Conservation (phyloP, 169 alveolate genomes). For the Cryptosporidium muris region DNA sequence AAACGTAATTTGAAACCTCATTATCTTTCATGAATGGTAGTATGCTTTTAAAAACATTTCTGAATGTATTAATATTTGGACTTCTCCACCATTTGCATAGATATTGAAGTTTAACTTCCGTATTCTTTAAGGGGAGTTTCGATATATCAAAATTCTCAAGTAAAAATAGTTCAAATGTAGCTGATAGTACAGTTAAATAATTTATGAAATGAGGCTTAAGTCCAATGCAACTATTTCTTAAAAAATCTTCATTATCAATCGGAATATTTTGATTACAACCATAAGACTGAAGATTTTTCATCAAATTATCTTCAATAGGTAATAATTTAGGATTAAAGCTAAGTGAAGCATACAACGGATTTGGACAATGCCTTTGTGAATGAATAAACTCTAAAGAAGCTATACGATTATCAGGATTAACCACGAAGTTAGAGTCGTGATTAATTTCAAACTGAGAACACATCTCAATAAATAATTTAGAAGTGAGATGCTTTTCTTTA, state of each 20-base stretch:
- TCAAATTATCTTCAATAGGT: conserved; percentile 40
- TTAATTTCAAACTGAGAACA: conserved; percentile 30
- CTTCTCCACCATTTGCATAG: conserved; percentile 60
- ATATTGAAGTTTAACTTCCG: conserved; percentile 14
- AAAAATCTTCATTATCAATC: not conserved
- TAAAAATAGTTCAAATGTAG: conserved; percentile 31
- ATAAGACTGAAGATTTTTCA: not conserved
- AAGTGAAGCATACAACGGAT: conserved; percentile 49
- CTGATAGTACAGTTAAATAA: conserved; percentile 56
- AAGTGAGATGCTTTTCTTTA: conserved; percentile 14
- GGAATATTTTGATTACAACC: conserved; percentile 26
- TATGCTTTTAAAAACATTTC: conserved; percentile 9
- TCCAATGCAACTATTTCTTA: conserved; percentile 36
- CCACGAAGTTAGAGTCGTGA: conserved; percentile 24
- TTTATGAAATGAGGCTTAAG: conserved; percentile 17
- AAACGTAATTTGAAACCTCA: conserved; percentile 29
- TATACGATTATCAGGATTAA: conserved; percentile 13
- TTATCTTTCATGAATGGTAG: conserved; percentile 29
- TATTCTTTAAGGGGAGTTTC: conserved; percentile 2
- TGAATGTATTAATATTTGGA: conserved; percentile 33
- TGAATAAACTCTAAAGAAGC: conserved; percentile 34
- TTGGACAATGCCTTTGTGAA: conserved; percentile 38
- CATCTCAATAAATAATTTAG: conserved; percentile 25
- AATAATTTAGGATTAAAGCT: conserved; percentile 32
- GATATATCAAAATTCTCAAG: conserved; percentile 14